Conservation (phyloP, 176 grass and related monocot species). For the Stipa capillata region DNA sequence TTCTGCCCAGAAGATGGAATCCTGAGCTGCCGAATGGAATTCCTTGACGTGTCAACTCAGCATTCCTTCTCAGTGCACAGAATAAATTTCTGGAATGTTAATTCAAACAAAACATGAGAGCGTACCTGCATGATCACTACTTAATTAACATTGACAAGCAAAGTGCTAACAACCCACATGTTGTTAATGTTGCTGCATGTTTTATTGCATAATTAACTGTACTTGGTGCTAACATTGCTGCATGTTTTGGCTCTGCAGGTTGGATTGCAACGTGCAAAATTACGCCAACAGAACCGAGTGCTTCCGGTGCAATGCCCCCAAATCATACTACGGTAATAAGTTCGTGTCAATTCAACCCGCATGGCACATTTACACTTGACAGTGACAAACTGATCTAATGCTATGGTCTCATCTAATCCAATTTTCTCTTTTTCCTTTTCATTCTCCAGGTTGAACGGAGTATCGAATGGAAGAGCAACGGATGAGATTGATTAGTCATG, state of each 20-base stretch:
- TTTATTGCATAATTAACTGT: not conserved
- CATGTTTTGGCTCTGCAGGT: conserved; percentile 15
- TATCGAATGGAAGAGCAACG: too few relatives aligned
- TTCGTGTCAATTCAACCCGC: not conserved
- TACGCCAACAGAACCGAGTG: conserved; percentile 81
- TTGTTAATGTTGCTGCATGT: not conserved
- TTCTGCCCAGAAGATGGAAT: not conserved
- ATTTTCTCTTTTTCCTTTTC: not conserved
- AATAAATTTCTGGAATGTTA: not conserved
- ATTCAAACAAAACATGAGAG: not conserved
- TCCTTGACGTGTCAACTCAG: conserved; percentile 11
- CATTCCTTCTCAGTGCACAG: not conserved
- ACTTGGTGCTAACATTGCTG: not conserved
- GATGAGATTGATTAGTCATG: not conserved
- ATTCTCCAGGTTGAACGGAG: conserved; percentile 38
- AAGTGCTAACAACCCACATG: too few relatives aligned
- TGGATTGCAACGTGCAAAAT: conserved; percentile 73
- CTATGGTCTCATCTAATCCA: conserved; percentile 1
- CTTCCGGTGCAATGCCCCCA: conserved; percentile 66
- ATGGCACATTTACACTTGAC: conserved; percentile 6
- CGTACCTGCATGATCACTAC: too few relatives aligned
- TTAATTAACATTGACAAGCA: too few relatives aligned
- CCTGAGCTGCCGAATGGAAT: conserved; percentile 8
- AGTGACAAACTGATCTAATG: conserved; percentile 8
- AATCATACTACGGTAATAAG: conserved; percentile 47